A percentile compares a stretch with the other conserved stretches of the same genome.
Evolutionary conservation across 805 yeast species (phyloP).

Genomic region (Metschnikowia borealis): DNA sequence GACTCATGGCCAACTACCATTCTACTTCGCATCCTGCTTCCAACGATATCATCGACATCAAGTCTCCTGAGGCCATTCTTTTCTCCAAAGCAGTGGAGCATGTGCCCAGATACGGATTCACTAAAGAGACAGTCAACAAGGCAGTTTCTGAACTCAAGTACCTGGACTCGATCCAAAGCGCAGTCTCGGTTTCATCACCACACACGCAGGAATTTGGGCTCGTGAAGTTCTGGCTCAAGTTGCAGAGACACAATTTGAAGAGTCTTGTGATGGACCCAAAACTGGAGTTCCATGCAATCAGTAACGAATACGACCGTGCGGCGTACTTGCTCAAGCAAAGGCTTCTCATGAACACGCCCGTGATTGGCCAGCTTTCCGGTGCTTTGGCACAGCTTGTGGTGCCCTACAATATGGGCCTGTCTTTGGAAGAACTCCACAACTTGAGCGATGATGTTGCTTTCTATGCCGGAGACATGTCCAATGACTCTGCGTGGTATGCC

Average conservation of each 20-base stretch:
- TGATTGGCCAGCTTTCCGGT: constrained; percentile 39
- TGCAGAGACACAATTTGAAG: constrained; percentile 36
- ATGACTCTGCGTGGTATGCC: constrained; percentile 91
- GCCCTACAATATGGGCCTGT: constrained; percentile 56
- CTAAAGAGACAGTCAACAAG: constrained; percentile 41
- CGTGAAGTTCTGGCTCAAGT: constrained; percentile 49
- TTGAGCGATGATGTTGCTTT: constrained; percentile 80
- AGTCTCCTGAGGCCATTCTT: constrained; percentile 40
- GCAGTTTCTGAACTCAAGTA: constrained; percentile 48
- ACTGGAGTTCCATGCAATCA: constrained; percentile 23
- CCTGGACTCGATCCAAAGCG: constrained; percentile 47
- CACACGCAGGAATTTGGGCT: constrained; percentile 44
- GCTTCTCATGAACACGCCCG: constrained; percentile 48
- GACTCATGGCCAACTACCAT: constrained; percentile 24
- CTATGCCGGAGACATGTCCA: constrained; percentile 72
- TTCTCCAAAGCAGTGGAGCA: constrained; percentile 32
- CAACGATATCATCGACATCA: constrained; percentile 28
- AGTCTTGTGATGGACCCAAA: constrained; percentile 22
- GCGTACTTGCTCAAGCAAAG: constrained; percentile 47
- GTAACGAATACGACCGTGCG: constrained; percentile 39
- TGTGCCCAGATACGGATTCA: constrained; percentile 54
- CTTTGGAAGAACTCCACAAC: constrained; percentile 66
- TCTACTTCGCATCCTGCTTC: constrained; percentile 35
- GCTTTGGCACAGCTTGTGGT: constrained; percentile 60
- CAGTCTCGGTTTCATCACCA: constrained; percentile 30